These are phyloP conservation scores for Lactifluus subvellereus DNA, from an alignment of 768 basidiomycete genomes.

Conservation along the genomic window DNA sequence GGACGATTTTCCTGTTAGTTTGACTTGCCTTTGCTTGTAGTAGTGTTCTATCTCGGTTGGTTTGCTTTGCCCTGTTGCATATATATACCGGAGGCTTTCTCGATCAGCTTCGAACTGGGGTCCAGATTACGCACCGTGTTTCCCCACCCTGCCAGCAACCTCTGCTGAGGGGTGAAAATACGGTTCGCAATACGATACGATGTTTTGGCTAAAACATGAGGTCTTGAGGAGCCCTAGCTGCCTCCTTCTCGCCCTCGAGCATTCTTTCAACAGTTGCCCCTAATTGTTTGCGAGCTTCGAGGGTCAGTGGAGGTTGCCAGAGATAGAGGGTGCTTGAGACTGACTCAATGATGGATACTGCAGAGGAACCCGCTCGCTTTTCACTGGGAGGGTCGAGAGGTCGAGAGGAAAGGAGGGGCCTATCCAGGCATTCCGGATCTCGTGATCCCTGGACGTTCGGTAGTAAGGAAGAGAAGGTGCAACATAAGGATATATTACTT, in stretches of 20 bases:
- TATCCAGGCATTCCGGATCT: constrained; percentile 65
- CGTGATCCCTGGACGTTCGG: constrained; percentile 51
- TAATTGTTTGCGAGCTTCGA: constrained; percentile 56
- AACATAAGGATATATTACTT: constrained; percentile 24
- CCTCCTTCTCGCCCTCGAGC: constrained; percentile 57
- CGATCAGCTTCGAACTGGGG: no score
- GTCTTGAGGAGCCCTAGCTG: constrained; percentile 36
- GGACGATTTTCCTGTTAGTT: no score
- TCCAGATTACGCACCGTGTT: no score
- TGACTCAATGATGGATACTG: constrained; percentile 53
- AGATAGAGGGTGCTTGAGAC: not conserved
- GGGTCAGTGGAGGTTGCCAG: constrained; percentile 36
- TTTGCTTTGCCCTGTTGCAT: no score
- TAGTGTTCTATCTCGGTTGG: no score
- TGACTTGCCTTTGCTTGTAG: no score
- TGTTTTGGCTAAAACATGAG: no score
- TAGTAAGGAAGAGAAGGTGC: not conserved
- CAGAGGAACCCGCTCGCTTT: constrained; percentile 48
- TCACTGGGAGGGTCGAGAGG: constrained; percentile 48
- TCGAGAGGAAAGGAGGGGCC: constrained; percentile 67
- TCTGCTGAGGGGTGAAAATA: no score
- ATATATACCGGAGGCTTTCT: no score
- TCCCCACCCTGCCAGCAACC: no score
- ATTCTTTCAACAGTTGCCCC: constrained; percentile 58
- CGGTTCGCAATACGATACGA: not conserved